Evolutionary conservation across 2,329 filamentous ascomycete genomes (phyloP).

Genomic region (Alternaria ethzedia): DNA sequence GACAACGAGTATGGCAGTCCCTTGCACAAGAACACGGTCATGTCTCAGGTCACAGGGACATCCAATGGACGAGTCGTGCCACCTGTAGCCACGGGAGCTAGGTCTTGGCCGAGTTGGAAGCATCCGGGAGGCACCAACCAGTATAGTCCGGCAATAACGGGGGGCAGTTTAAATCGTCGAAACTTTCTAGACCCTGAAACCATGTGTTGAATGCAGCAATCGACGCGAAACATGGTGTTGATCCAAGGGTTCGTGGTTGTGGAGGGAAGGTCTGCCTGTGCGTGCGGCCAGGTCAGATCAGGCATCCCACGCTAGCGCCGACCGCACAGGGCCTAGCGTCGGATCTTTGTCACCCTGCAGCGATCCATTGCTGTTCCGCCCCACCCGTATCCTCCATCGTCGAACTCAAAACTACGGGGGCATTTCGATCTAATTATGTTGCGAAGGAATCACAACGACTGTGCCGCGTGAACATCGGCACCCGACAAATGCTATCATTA

Average conservation of each 20-base stretch:
- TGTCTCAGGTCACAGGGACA: neutral
- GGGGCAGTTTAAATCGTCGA: neutral
- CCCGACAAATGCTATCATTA: neutral
- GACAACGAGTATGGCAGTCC: neutral
- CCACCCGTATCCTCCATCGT: neutral
- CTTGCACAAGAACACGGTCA: neutral
- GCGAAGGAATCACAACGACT: neutral
- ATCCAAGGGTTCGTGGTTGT: neutral
- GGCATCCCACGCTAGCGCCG: neutral
- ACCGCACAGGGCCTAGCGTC: neutral
- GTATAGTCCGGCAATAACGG: neutral
- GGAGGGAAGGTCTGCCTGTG: neutral
- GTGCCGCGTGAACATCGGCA: neutral
- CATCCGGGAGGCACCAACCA: neutral
- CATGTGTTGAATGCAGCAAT: neutral
- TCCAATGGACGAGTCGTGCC: conserved; percentile 1
- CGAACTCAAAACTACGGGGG: neutral
- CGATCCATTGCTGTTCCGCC: neutral
- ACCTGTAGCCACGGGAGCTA: conserved; percentile 2
- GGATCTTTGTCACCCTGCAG: conserved; percentile 3
- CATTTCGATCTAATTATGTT: neutral
- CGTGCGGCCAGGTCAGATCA: neutral
- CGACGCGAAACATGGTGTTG: neutral
- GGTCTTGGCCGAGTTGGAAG: neutral
- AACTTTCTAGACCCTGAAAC: neutral